Conservation (phyloP, 1,284 basidiomycete genomes). For the Moesziomyces parantarcticus region DNA sequence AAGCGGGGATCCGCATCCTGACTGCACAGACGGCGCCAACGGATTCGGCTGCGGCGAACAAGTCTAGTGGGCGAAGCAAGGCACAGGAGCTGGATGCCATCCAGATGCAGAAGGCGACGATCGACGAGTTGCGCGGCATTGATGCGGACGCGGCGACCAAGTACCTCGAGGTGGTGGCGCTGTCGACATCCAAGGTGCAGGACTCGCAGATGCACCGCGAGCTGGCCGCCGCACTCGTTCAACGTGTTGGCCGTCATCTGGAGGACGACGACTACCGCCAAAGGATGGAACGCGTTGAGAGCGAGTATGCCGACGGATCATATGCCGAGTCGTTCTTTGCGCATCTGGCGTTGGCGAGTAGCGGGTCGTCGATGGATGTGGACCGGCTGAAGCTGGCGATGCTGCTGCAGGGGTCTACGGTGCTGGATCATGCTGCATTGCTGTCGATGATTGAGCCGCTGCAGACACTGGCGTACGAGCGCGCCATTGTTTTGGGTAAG, state of each 20-base stretch:
- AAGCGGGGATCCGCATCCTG: constrained; percentile 50
- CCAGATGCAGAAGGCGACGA: constrained; percentile 36
- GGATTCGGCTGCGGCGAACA: constrained; percentile 7
- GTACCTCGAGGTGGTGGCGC: constrained; percentile 60
- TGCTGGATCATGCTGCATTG: constrained; percentile 36
- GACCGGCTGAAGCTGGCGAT: constrained; percentile 56
- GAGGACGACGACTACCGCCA: constrained; percentile 12
- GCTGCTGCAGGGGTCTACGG: constrained; percentile 52
- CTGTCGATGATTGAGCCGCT: constrained; percentile 22
- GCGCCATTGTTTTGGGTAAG: constrained; percentile 54
- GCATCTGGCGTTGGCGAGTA: constrained; percentile 51
- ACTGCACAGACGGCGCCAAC: constrained; percentile 20
- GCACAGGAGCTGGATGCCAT: constrained; percentile 36
- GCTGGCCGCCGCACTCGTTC: constrained; percentile 30
- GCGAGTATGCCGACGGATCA: constrained; percentile 42
- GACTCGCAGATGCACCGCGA: constrained; percentile 49
- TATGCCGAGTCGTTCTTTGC: constrained; percentile 60
- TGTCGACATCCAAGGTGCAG: constrained; percentile 45
- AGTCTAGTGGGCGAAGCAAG: constrained; percentile 15
- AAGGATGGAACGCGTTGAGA: constrained; percentile 18
- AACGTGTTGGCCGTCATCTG: constrained; percentile 16
- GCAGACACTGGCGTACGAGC: constrained; percentile 39
- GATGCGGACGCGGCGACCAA: constrained; percentile 50
- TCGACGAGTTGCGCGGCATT: constrained; percentile 37
- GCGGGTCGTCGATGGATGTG: constrained; percentile 10